A percentile compares a stretch with the other conserved stretches of the same genome.
phyloP scores from a whole-genome alignment of 2,329 filamentous ascomycete species.

The Domatiomyces globalis region DNA sequence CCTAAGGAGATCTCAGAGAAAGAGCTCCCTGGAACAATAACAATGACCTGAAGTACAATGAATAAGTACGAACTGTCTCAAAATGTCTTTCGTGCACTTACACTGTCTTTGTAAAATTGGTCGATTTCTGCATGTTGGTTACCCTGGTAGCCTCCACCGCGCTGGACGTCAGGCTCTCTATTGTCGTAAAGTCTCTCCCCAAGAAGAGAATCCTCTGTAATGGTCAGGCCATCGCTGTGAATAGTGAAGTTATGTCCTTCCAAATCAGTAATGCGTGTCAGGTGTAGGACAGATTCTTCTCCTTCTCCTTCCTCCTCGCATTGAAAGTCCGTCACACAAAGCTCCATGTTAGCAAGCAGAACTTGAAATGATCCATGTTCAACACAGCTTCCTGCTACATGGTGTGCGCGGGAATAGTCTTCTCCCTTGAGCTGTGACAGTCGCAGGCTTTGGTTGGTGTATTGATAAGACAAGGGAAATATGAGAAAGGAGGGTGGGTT shows the following conservation, averaged over 20 bases:
- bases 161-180: conserved; percentile 1
- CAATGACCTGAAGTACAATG: conserved; percentile 1
- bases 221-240: not conserved
- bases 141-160: conserved; percentile 1
- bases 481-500: conserved; percentile 8
- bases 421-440: conserved; percentile 15
- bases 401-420: conserved; percentile 9
- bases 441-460: conserved; percentile 14
- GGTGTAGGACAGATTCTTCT: not conserved
- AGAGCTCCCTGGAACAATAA: conserved; percentile 2
- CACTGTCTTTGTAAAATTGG: conserved; percentile 3
- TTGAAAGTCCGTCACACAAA: conserved; percentile 1
- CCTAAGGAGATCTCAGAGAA: not conserved
- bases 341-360: conserved; percentile 1
- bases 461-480: conserved; percentile 18
- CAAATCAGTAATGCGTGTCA: conserved; percentile 1
- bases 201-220: not conserved
- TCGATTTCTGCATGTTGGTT: conserved; percentile 1
- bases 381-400: conserved; percentile 2
- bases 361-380: conserved; percentile 3
- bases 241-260: not conserved
- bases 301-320: not conserved
- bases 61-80: conserved; percentile 2
- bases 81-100: conserved; percentile 2
- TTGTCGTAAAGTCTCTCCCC: not conserved